Percentiles rank a stretch among this genome's conserved stretches.
These are phyloP conservation scores for Monosporozyma aquatica DNA, from an alignment of 805 yeast genomes.

Conservation along the genomic window DNA sequence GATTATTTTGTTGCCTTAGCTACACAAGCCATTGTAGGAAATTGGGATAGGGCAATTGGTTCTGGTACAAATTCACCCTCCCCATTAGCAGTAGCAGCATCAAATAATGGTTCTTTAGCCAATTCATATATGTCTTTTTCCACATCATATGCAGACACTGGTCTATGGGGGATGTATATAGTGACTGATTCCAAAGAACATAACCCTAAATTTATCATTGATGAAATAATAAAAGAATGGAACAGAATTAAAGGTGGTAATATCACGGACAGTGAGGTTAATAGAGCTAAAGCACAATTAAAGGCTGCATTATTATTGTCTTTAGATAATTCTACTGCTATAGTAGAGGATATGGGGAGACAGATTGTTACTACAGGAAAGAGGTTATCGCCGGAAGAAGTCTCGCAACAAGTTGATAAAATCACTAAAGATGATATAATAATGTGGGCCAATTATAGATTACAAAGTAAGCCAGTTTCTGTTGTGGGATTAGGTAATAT, in stretches of 20 bases:
- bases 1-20: constrained; percentile 93
- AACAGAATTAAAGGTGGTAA: constrained; percentile 70
- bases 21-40: constrained; percentile 93
- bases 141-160: constrained; percentile 94
- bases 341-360: constrained; percentile 96
- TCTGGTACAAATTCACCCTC: constrained; percentile 79
- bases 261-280: constrained; percentile 76
- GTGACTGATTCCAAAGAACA: constrained; percentile 67
- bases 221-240: constrained; percentile 83
- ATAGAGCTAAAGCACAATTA: constrained; percentile 87
- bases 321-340: constrained; percentile 88
- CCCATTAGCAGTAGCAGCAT: constrained; percentile 55
- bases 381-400: constrained; percentile 39
- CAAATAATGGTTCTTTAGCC: constrained; percentile 55
- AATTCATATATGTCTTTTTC: constrained; percentile 95
- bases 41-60: constrained; percentile 93
- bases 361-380: constrained; percentile 91
- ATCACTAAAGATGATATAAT: constrained; percentile 74
- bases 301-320: constrained; percentile 86
- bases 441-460: constrained; percentile 78
- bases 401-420: constrained; percentile 55
- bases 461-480: constrained; percentile 73
- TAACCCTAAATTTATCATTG: constrained; percentile 56
- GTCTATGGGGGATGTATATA: constrained; percentile 93
- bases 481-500: constrained; percentile 88